Base-by-base conservation (phyloP, 148 eudicot genomes). In the Cornus florida region DNA sequence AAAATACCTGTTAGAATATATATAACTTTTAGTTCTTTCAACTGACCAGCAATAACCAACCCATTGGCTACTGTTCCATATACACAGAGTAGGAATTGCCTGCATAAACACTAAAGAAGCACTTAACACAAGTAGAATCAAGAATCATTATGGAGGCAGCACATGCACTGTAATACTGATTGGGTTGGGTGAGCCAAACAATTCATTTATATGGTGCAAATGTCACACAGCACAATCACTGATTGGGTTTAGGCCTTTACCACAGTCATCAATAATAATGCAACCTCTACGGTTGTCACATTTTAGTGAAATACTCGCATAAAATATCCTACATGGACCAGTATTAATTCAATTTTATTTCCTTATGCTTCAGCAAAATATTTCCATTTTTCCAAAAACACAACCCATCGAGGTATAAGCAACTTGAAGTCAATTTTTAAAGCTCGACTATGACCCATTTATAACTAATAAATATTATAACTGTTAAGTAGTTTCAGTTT, bases 1-100 rank as follows among this genome's bases (percentile, higher is more conserved):
- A 28, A 0, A 28, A 28, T 65, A 96, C 99, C 97, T 79, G 95
- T 92, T 81, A 96, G 82, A 79, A 93, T 88, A 84, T 90, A 75
- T 76, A 89, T 78, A 69, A 96, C 88, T 84, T 87, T 85, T 79
- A 85, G 69, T 77, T 93, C 99, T 85, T 93, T 92, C 89, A 96
- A 77, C 56, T 91, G 88, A 77, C 99, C 97, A 76, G 98, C 98
- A 82, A 96, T 95, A 86, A 96, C 72, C 75, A 96, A 88, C 53
- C 86, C 91, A 77, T 93, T 81, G 48, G 91, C 97, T 53, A 87
- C 84, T n/a, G 85, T 74, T 78, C 99, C 99, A 89, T 96, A 96
- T 46, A 96, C 64, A 79, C 99, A 96, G 75, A 96, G 91, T 84
- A 87, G 84, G 78, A 93, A 91, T 89, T 96, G 99, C 99, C 99